Evolutionary conservation across 805 yeast genomes (phyloP).

Genomic region (Suhomyces emberorum): DNA sequence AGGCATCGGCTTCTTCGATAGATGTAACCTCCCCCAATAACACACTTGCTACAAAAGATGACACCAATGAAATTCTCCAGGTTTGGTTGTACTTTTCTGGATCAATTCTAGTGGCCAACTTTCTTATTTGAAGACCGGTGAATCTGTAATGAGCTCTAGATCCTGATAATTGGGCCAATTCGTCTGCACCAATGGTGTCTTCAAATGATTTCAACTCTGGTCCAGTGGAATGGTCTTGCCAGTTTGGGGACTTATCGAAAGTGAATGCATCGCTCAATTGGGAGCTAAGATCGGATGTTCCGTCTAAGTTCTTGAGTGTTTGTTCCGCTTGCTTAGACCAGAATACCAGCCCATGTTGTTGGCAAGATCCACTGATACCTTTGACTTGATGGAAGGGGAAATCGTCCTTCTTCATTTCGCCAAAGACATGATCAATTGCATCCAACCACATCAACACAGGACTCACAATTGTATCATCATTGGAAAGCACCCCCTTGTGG

Average conservation of each 20-base stretch:
- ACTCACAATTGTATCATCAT: constrained; percentile 58
- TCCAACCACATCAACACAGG: constrained; percentile 93
- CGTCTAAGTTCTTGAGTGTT: constrained; percentile 37
- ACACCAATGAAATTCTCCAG: constrained; percentile 64
- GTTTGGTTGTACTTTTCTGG: constrained; percentile 56
- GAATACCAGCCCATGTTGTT: constrained; percentile 88
- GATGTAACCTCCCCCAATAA: constrained; percentile 61
- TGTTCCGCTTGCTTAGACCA: constrained; percentile 56
- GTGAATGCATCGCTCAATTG: constrained; percentile 57
- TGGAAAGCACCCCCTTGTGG: constrained; percentile 66
- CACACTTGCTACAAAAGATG: constrained; percentile 72
- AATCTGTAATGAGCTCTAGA: constrained; percentile 86
- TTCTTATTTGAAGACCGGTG: constrained; percentile 89
- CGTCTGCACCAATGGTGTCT: constrained; percentile 53
- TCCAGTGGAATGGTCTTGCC: constrained; percentile 93
- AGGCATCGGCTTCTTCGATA: constrained; percentile 81
- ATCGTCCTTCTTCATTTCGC: constrained; percentile 43
- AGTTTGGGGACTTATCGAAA: constrained; percentile 71
- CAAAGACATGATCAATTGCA: constrained; percentile 65
- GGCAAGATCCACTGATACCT: constrained; percentile 82
- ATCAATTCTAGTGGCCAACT: constrained; percentile 52
- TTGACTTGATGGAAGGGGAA: constrained; percentile 60
- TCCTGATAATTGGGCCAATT: constrained; percentile 70
- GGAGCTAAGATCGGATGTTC: constrained; percentile 17
- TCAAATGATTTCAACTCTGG: constrained; percentile 64